Evolutionary conservation across 805 yeast genomes (phyloP).

Genomic region (Saturnispora bothae): DNA sequence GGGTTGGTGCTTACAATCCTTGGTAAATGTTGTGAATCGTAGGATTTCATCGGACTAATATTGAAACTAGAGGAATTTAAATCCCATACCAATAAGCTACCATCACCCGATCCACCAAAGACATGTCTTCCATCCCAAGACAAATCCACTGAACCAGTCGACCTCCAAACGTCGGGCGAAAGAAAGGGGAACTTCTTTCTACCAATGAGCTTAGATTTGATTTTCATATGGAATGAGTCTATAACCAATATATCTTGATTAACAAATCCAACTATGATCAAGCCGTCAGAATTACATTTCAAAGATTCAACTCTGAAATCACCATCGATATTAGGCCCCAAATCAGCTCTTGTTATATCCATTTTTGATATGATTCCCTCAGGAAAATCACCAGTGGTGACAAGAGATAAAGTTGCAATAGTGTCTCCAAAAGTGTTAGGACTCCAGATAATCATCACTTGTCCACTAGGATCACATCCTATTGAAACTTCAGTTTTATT

Average conservation of each 20-base stretch:
- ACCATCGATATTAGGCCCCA: not conserved
- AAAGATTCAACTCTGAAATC: constrained; percentile 8
- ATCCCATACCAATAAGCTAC: constrained; percentile 46
- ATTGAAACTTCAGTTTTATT: not conserved
- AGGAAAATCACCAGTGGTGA: constrained; percentile 17
- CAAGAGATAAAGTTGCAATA: constrained; percentile 11
- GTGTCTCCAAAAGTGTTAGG: constrained; percentile 13
- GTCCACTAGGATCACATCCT: constrained; percentile 62
- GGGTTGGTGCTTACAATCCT: constrained; percentile 52
- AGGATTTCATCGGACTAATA: not conserved
- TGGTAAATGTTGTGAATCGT: constrained; percentile 27
- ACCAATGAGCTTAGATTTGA: constrained; percentile 32
- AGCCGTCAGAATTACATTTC: constrained; percentile 49
- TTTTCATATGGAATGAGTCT: constrained; percentile 16
- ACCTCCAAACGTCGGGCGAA: constrained; percentile 25
- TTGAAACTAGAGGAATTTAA: constrained; percentile 9
- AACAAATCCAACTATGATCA: constrained; percentile 45
- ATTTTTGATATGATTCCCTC: constrained; percentile 13
- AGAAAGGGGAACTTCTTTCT: constrained; percentile 28
- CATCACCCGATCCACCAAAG: constrained; percentile 49
- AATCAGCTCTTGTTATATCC: constrained; percentile 30
- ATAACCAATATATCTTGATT: constrained; percentile 44
- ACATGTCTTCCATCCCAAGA: constrained; percentile 60
- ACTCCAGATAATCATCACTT: constrained; percentile 60
- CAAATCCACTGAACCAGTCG: constrained; percentile 47